Evolutionary conservation across 768 basidiomycete genomes (phyloP).

Genomic region (Tricholoma bakamatsutake): DNA sequence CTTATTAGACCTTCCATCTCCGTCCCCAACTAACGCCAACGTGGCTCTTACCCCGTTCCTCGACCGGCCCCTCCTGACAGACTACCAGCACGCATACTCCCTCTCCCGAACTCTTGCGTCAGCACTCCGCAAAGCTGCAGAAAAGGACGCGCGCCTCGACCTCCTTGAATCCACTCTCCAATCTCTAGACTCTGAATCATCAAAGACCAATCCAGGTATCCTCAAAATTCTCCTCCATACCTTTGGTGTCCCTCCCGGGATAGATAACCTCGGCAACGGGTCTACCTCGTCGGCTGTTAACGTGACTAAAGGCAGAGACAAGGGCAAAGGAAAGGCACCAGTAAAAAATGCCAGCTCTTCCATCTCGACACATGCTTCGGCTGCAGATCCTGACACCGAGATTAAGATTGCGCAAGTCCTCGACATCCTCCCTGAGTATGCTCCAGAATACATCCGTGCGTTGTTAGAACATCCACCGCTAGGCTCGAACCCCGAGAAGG

Average conservation of each 20-base stretch:
- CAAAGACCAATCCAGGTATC: slow-evolving; percentile 43
- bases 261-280: slow-evolving; percentile 31
- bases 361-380: neutral
- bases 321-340: slow-evolving; percentile 38
- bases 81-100: slow-evolving; percentile 67
- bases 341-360: slow-evolving; percentile 7
- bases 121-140: slow-evolving; percentile 36
- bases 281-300: neutral
- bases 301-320: slow-evolving; percentile 12
- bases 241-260: slow-evolving; percentile 40
- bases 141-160: slow-evolving; percentile 55
- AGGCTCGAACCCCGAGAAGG: slow-evolving; percentile 49
- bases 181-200: slow-evolving; percentile 26
- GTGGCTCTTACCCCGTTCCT: slow-evolving; percentile 48
- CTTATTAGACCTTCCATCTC: slow-evolving; percentile 43
- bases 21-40: slow-evolving; percentile 1
- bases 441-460: slow-evolving; percentile 49
- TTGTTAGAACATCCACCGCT: slow-evolving; percentile 49
- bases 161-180: slow-evolving; percentile 47
- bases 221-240: slow-evolving; percentile 62
- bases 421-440: slow-evolving; percentile 67
- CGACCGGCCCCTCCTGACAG: slow-evolving; percentile 59
- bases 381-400: slow-evolving; percentile 42
- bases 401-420: slow-evolving; percentile 62
- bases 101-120: slow-evolving; percentile 45